Evolutionary conservation across 495 filamentous ascomycete species (phyloP), one percentile per base, ranked within the genome.

Genomic region (Trichoderma orchidacearum): DNA sequence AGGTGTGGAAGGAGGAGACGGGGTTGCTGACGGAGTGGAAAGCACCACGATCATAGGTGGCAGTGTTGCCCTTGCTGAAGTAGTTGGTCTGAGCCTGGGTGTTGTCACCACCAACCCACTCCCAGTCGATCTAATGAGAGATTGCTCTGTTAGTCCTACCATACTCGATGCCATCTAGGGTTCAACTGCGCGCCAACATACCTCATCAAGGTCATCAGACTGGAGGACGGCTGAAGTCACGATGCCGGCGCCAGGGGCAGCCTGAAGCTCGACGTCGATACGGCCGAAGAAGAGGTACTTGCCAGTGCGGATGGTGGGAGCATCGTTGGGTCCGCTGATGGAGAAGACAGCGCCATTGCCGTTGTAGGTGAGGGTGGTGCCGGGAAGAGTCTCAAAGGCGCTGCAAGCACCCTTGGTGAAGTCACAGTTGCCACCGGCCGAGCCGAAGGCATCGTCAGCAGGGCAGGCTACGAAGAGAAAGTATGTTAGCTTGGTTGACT

Each of bases 11-110:
- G 3, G 72, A 68, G 29, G 68, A 72, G 54, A 84, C 76, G 59
- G 85, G 70, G 62, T 81, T 81, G 30, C 69, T 60, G 25, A 85
- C 72, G 30, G 35, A 2, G 61, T 85, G 80, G 63, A 80, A 86
- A 11, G 78, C 75, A 53, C 84, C 90, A 55, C 87, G 87, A 64
- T 86, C 77, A 61, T 82, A 90, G 28, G 81, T 77, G 0, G 74
- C 76, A 6, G 83, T 85, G 59, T 90, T 84, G 18, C 90, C 90
- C 75, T 95, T 94, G 64, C 90, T 87, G 69, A 90, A 96, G 75
- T 90, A 96, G 75, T 96, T 94, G 70, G 80, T 84, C 71, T 95
- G 86, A 5, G 89, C 87, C 54, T 82, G 66, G n/a, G 69, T 72
- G 54, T 73, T 75, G 59, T 82, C 75, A 36, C 78, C 74, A 30